Base-by-base conservation (phyloP, 164 flowering plant genomes). In the Nymphaea colorata region DNA sequence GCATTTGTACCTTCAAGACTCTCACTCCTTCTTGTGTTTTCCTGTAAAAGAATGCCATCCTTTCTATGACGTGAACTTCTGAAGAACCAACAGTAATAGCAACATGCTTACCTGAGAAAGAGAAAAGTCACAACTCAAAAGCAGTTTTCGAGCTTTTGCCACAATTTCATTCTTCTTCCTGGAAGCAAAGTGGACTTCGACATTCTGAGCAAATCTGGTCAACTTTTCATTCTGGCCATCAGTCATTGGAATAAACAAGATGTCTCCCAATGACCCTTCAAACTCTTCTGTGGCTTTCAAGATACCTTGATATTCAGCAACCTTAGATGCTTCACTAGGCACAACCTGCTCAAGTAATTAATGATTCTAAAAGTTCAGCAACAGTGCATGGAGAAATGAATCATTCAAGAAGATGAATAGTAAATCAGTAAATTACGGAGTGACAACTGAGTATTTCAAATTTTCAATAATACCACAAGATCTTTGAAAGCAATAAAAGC, bases 161-260 rank as follows among this genome's bases (percentile, higher is more conserved):
- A 94, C 71, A 65, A 88, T 87, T 76, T 94, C 98, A 44, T 64
- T 86, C 79, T 82, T 91, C 77, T 88, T 94, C 79, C 85, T 84
- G 64, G 82, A 74, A 61, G 96, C 99, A 87, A 91, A 94, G 79
- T 90, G 98, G 77, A 88, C 87, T 82, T 91, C 98, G 66, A 91
- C 88, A 84, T 90, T 88, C 74, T 88, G 85, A 68, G 90, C 85
- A 80, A 82, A 94, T 67, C 74, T 77, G 70, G 87, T 90, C 74
- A 94, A 68, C 62, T 80, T 83, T 44, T 82, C 76, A 70, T 86
- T 96, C 67, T 79, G 79, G 62, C 62, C 69, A 81, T 89, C 93
- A 67, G 85, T 78, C 59, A 79, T 64, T 2, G 98, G 87, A 76
- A 94, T 87, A 76, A 90, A 87, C 78, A 64, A 77, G 72, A 90